Evolutionary conservation across 352 stramenopile species (phyloP).

Genomic region (Phytophthora aleatoria): DNA sequence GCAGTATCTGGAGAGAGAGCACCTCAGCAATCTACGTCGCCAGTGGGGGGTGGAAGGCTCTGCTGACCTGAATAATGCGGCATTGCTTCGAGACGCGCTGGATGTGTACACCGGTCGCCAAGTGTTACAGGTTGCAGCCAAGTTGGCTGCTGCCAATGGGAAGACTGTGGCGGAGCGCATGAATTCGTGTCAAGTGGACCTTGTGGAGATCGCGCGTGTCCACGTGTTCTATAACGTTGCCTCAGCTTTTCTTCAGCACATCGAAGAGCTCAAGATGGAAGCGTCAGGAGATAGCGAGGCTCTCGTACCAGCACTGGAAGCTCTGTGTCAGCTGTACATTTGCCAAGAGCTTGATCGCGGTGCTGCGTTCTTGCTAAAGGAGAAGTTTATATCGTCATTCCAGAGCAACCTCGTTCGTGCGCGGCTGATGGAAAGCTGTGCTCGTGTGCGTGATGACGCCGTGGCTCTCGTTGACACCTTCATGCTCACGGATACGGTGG

Average conservation of each 20-base stretch:
- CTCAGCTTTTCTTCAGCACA: conserved; percentile 55
- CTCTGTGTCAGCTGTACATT: conserved; percentile 80
- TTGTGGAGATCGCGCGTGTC: conserved; percentile 70
- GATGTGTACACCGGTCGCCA: conserved; percentile 60
- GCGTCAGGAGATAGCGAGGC: conserved; percentile 11
- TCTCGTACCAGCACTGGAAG: conserved; percentile 57
- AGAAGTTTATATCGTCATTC: conserved; percentile 57
- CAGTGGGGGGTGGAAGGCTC: conserved; percentile 39
- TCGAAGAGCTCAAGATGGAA: conserved; percentile 49
- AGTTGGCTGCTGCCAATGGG: conserved; percentile 33
- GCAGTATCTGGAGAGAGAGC: conserved; percentile 60
- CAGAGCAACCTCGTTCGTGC: conserved; percentile 58
- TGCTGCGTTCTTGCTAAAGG: conserved; percentile 59
- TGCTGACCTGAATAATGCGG: conserved; percentile 40
- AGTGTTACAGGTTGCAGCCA: conserved; percentile 47
- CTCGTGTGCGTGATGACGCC: conserved; percentile 55
- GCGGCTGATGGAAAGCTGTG: conserved; percentile 49
- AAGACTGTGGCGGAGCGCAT: conserved; percentile 48
- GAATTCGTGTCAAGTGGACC: conserved; percentile 78
- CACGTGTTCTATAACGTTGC: conserved; percentile 84
- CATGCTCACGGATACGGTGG: conserved; percentile 68
- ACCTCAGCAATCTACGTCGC: conserved; percentile 8
- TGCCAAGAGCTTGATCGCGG: conserved; percentile 70
- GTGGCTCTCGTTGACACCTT: conserved; percentile 79
- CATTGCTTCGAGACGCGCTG: conserved; percentile 45